Evolutionary conservation across 2,329 filamentous ascomycete species (phyloP).

Genomic region (Venturia aucupariae): DNA sequence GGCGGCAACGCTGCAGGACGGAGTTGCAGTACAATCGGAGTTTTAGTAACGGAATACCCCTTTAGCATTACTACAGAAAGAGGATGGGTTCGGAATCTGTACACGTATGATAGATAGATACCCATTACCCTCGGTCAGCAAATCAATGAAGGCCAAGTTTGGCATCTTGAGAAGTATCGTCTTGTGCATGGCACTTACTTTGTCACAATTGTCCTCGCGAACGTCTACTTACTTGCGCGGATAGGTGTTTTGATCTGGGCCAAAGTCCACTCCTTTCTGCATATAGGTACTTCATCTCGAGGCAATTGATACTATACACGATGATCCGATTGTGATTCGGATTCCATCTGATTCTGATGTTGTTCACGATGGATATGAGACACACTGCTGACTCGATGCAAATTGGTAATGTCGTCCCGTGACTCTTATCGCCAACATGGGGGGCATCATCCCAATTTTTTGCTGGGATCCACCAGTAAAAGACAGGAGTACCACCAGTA

Average conservation of each 20-base stretch:
- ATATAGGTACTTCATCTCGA: no score
- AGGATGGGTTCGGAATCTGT: background rate
- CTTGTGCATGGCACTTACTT: no score
- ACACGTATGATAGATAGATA: background rate
- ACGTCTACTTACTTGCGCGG: no score
- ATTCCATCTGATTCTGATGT: background rate
- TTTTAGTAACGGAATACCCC: background rate
- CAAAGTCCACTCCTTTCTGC: no score
- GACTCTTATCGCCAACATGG: background rate
- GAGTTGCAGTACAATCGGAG: background rate
- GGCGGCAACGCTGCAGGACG: conserved; percentile 1
- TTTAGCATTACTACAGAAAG: background rate
- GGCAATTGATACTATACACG: no score
- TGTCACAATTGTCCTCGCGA: no score
- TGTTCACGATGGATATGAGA: background rate
- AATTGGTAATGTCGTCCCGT: background rate
- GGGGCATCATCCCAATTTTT: background rate
- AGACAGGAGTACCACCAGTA: background rate
- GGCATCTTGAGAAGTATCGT: background rate
- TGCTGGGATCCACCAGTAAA: background rate
- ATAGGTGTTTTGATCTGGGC: no score
- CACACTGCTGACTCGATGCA: background rate
- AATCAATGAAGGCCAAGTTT: background rate
- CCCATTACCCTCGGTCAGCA: background rate
- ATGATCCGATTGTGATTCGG: no score